Evolutionary conservation across 192 early-diverging fungal species (phyloP), one percentile per base, ranked within the genome.

Genomic region (Entrophospora sp.): DNA sequence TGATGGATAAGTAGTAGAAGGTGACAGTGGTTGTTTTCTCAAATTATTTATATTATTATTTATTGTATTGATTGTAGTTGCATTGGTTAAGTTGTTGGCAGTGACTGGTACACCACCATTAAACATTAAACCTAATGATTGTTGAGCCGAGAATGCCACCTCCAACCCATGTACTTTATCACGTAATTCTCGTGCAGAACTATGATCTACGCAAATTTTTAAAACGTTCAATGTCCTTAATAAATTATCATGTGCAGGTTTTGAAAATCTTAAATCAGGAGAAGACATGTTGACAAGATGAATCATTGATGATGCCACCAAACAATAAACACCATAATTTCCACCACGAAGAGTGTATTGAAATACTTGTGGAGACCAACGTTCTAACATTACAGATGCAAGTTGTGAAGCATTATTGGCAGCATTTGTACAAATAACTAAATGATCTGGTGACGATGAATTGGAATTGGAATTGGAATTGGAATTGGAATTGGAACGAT

Each of bases 321-420:
- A 27, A 56, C 79, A 83, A 55, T 77, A 74, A 14, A 80, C 76
- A 9, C 76, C 64, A 69, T 73, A 74, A 44, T 83, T 78, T 24
- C 74, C 73, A 20, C 81, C 81, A 49, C 77, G 66, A 0, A 73
- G 69, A 5, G 81, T 75, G 37, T 78, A 77, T 0, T 66, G 68
- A 40, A 83, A 70, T n/a, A 75, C 67, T 0, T 67, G 51, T 22
- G 65, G 60, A 32, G 68, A 64, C 30, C 79, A 59, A 25, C 55
- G 73, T 6, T 80, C 72, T 32, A 75, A 68, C 49, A 83, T 32
- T 22, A 69, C 67, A 28, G 80, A 71, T 8, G 73, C 71, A 31
- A 80, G 78, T 10, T 72, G 67, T 2, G 77, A 81, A 27, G 81
- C 79, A 49, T 70, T 79, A 22, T 75, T 77, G 9, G 81, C 81